Conservation (phyloP, 768 basidiomycete genomes). For the Myochromella boudieri region DNA sequence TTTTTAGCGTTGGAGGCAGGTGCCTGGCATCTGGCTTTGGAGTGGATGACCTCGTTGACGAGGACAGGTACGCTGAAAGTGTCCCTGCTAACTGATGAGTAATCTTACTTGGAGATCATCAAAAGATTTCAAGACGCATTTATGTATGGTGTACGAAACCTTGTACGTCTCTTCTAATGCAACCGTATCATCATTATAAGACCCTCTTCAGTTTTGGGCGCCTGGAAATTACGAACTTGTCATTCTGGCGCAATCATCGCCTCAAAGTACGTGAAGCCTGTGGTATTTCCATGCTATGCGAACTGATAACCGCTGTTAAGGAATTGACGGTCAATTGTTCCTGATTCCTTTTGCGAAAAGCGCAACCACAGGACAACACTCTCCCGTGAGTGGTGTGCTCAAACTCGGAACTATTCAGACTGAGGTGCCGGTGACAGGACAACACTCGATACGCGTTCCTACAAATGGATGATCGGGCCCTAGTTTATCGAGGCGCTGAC, state of each 20-base stretch:
- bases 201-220: slow-evolving; percentile 76
- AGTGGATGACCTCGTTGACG: slow-evolving; percentile 60
- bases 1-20: slow-evolving; percentile 87
- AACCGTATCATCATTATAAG: background rate
- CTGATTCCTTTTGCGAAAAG: slow-evolving; percentile 93
- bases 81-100: slow-evolving; percentile 2
- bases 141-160: slow-evolving; percentile 73
- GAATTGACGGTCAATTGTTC: slow-evolving; percentile 71
- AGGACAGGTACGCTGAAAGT: slow-evolving; percentile 38
- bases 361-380: slow-evolving; percentile 87
- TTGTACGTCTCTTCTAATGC: slow-evolving; percentile 52
- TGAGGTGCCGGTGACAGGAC: slow-evolving; percentile 49
- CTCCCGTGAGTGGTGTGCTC: slow-evolving; percentile 60
- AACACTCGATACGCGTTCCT: slow-evolving; percentile 95
- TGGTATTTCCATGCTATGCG: background rate
- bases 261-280: slow-evolving; percentile 41
- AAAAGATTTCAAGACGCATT: slow-evolving; percentile 76
- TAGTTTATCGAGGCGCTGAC: slow-evolving; percentile 94
- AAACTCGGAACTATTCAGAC: background rate
- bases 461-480: slow-evolving; percentile 91
- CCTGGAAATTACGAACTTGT: slow-evolving; percentile 91
- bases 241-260: slow-evolving; percentile 57
- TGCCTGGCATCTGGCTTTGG: slow-evolving; percentile 81
- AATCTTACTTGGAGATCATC: slow-evolving; percentile 7
- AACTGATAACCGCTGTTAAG: slow-evolving; percentile 31